Base-by-base conservation (phyloP, 2,329 filamentous ascomycete species). In the Huntiella decipiens region DNA sequence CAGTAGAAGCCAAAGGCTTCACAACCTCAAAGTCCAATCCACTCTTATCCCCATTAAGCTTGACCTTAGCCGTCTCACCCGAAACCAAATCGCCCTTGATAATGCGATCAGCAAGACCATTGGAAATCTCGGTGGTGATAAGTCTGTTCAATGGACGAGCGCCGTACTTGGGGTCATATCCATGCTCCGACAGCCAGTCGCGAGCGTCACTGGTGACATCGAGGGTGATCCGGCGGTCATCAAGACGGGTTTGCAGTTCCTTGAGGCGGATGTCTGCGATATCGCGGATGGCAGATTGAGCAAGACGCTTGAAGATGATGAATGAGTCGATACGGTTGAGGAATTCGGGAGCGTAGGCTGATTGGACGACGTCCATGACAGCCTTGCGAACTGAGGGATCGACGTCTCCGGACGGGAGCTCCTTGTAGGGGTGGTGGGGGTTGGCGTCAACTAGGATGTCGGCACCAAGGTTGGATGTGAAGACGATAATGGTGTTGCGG, bases 241-340 rank as follows among this genome's bases (percentile, higher is more conserved):
- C 79, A 1, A 96, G 74, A 36, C 86, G 76, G 44, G 66, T 64
- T 61, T 95, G 87, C 5, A 96, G 68, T 63, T 96, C 91, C 51
- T 70, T 73, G 41, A 96, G 68, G 31, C 91, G 76, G 52, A 96
- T 95, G 56, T 96, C 85, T 42, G 95, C 86, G 52, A 96, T 96
- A 56, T 93, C 87, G 28, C 85, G 73, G 47, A 96, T 71, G 12
- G 88, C 87, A 13, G 70, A 66, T 28, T 71, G 71, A 1, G 84
- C 83, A 2, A 96, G 72, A 6, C 88, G 75, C 63, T 87, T 88
- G 70, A 96, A 96, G 57, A 96, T 67, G 59, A 96, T 95, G 65
- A 96, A 95, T 51, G 92, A 88, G 61, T 96, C 88, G 51, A 96
- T 85, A 15, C 91, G 76, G 64, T 98, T 96, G 52, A 96, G 72